A percentile compares a stretch with the other conserved stretches of the same genome.
Conservation (phyloP, 2,329 filamentous ascomycete species). For the Pseudopyricularia javanii region DNA sequence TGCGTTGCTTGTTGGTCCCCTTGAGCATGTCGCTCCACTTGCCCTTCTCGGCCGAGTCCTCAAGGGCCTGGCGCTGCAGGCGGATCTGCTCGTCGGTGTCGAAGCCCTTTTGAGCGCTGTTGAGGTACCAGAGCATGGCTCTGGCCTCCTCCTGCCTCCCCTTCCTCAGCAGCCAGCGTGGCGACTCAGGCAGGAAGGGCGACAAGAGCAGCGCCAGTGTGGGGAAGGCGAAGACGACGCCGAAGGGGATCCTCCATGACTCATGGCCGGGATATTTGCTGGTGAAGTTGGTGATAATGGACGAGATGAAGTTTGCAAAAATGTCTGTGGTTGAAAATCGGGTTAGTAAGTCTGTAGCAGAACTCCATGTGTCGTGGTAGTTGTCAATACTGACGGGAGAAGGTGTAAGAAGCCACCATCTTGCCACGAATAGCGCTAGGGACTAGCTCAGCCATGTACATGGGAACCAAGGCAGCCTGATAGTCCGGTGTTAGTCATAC, state of each 20-base stretch:
- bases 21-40: constrained; percentile 4
- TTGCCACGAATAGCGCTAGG: constrained; percentile 9
- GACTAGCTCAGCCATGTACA: constrained; percentile 12
- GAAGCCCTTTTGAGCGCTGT: constrained; percentile 6
- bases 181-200: constrained; percentile 12
- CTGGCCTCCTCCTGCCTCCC: constrained; percentile 7
- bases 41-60: constrained; percentile 1
- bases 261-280: constrained; percentile 7
- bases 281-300: constrained; percentile 10
- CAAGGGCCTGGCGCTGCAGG: constrained; percentile 5
- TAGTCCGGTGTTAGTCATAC: neutral
- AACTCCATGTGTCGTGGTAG: neutral
- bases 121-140: constrained; percentile 7
- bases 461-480: constrained; percentile 7
- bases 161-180: constrained; percentile 14
- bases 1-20: constrained; percentile 5
- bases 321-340: constrained; percentile 1
- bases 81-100: constrained; percentile 8
- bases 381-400: constrained; percentile 3
- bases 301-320: constrained; percentile 9
- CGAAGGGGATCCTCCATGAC: constrained; percentile 10
- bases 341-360: neutral
- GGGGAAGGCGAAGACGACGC: constrained; percentile 8
- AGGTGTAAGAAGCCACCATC: constrained; percentile 8
- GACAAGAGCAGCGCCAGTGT: constrained; percentile 6